Percentiles rank a stretch among this genome's conserved stretches.
phyloP scores from a whole-genome alignment of 2,329 filamentous ascomycete species.

The Phyllosticta ampelicida region DNA sequence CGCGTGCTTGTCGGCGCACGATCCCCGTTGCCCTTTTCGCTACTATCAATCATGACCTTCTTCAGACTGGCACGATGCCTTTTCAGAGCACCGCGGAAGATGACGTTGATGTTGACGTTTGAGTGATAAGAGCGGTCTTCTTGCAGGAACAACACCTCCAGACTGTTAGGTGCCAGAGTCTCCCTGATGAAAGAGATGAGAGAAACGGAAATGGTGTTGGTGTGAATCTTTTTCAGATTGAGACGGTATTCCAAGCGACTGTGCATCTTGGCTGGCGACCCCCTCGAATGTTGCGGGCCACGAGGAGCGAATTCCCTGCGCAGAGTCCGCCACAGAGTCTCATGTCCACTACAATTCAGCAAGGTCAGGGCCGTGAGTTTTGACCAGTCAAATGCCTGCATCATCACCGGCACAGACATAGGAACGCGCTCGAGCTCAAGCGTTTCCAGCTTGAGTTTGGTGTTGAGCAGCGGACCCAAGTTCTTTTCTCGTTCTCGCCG shows the following conservation, averaged over 20 bases:
- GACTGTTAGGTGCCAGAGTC: constrained; percentile 62
- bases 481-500: constrained; percentile 7
- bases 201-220: constrained; percentile 57
- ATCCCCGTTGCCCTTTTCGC: constrained; percentile 40
- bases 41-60: constrained; percentile 65
- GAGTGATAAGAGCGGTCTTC: constrained; percentile 48
- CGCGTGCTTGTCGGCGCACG: constrained; percentile 29
- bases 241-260: constrained; percentile 36
- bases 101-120: constrained; percentile 54
- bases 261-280: constrained; percentile 22
- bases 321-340: constrained; percentile 64
- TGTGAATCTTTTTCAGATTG: constrained; percentile 62
- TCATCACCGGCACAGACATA: constrained; percentile 60
- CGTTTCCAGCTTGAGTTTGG: constrained; percentile 55
- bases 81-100: constrained; percentile 59
- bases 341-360: constrained; percentile 61
- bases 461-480: constrained; percentile 36
- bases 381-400: constrained; percentile 64
- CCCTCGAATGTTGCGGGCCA: constrained; percentile 21
- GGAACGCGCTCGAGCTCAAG: constrained; percentile 66
- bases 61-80: constrained; percentile 60
- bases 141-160: constrained; percentile 72
- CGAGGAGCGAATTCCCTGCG: constrained; percentile 42
- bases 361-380: constrained; percentile 61
- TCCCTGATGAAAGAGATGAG: constrained; percentile 68